These are phyloP conservation scores for Oryza meridionalis DNA, from an alignment of 176 grass and related monocot genomes.

Conservation along the genomic window DNA sequence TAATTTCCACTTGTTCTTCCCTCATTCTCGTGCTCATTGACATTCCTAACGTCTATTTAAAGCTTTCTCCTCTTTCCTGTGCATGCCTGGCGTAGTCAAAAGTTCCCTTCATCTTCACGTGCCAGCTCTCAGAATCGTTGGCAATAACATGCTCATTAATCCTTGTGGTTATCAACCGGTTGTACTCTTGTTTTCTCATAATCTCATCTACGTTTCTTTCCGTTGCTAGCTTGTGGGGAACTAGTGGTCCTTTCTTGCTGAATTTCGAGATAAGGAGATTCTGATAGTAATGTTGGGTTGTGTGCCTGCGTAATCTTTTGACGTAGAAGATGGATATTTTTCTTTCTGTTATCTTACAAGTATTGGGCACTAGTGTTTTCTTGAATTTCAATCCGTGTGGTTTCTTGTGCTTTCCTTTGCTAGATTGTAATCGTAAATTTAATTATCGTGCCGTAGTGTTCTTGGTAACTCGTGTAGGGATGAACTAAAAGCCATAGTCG, in stretches of 20 bases:
- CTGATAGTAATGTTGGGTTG: not conserved
- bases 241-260: not conserved
- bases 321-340: not conserved
- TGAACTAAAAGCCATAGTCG: not conserved
- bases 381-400: too few species aligned
- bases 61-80: not conserved
- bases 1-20: not conserved
- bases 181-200: not conserved
- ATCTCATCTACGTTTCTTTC: constrained; percentile 14
- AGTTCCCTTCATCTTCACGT: constrained; percentile 18
- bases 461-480: not conserved
- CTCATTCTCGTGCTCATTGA: not conserved
- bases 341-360: not conserved
- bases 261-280: not conserved
- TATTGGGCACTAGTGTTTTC: not conserved
- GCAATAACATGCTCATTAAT: not conserved
- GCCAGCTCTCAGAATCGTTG: constrained; percentile 33
- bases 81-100: constrained; percentile 23
- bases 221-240: not conserved
- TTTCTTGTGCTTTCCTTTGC: not conserved
- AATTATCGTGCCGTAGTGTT: not conserved
- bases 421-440: not conserved
- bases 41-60: constrained; percentile 28
- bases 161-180: not conserved
- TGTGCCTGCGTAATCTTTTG: not conserved